A percentile compares a stretch with the other conserved stretches of the same genome.
These are phyloP conservation scores for Kluyveromyces lactis DNA, from an alignment of 805 yeast genomes.

Conservation along the genomic window DNA sequence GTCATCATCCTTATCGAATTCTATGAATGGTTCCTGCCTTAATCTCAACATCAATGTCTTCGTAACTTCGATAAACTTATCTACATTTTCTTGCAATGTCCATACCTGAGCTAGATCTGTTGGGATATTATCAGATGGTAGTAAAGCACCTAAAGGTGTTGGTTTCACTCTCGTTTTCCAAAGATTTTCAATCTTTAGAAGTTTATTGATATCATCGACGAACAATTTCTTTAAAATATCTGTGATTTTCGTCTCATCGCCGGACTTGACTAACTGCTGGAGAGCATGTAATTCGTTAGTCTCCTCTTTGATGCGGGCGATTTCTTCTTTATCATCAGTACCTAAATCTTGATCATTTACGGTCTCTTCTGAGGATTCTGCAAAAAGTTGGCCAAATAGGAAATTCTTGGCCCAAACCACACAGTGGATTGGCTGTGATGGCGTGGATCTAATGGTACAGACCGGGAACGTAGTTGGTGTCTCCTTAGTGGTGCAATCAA, in stretches of 20 bases:
- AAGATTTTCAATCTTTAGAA: constrained; percentile 59
- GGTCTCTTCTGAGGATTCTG: constrained; percentile 35
- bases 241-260: constrained; percentile 26
- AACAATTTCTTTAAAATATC: constrained; percentile 55
- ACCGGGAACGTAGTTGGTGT: constrained; percentile 91
- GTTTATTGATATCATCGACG: constrained; percentile 67
- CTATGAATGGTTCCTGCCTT: constrained; percentile 33
- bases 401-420: constrained; percentile 97
- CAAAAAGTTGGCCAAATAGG: constrained; percentile 72
- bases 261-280: constrained; percentile 31
- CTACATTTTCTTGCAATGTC: constrained; percentile 55
- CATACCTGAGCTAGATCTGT: constrained; percentile 38
- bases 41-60: constrained; percentile 43
- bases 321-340: constrained; percentile 55
- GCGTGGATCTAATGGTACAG: constrained; percentile 94
- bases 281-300: constrained; percentile 53
- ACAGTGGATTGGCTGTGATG: constrained; percentile 92
- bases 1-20: constrained; percentile 91
- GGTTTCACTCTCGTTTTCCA: constrained; percentile 76
- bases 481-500: constrained; percentile 81
- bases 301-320: constrained; percentile 56
- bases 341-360: constrained; percentile 38
- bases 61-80: constrained; percentile 45
- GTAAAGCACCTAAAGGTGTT: constrained; percentile 38
- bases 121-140: constrained; percentile 8